phyloP scores from a whole-genome alignment of 768 basidiomycete genomes.

The Leccinum uliginosum region DNA sequence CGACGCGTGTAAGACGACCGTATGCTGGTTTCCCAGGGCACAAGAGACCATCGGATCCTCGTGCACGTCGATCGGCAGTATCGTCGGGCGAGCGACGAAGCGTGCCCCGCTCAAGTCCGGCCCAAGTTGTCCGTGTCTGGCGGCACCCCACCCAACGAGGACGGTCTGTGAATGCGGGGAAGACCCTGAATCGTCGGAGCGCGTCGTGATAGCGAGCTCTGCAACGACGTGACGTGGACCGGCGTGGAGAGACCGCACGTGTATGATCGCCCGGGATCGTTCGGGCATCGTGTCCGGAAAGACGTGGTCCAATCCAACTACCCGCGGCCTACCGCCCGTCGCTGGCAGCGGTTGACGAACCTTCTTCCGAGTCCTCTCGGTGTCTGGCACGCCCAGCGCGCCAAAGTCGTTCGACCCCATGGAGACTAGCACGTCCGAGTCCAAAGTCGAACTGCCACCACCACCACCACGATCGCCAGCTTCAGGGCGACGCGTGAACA shows the following conservation, averaged over 20 bases:
- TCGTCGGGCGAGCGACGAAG: constrained; percentile 18
- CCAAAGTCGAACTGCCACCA: background rate
- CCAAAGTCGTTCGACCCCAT: constrained; percentile 88
- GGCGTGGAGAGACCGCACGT: constrained; percentile 46
- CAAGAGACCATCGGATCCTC: constrained; percentile 32
- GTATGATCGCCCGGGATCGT: constrained; percentile 20
- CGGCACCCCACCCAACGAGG: constrained; percentile 78
- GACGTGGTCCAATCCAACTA: constrained; percentile 13
- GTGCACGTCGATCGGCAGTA: constrained; percentile 32
- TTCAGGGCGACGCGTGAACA: constrained; percentile 37
- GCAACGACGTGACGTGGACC: constrained; percentile 62
- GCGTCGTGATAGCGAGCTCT: constrained; percentile 31
- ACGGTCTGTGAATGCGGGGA: constrained; percentile 20
- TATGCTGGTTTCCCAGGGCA: constrained; percentile 52
- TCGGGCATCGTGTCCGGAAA: constrained; percentile 39
- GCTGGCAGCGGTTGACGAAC: background rate
- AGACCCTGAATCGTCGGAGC: constrained; percentile 15
- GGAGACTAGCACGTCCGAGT: constrained; percentile 56
- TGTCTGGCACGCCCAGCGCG: constrained; percentile 61
- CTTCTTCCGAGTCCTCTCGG: background rate
- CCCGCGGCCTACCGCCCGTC: background rate
- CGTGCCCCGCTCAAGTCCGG: constrained; percentile 12
- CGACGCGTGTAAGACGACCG: constrained; percentile 40
- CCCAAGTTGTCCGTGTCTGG: constrained; percentile 84
- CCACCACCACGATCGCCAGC: background rate